Evolutionary conservation across 2,329 filamentous ascomycete species (phyloP), one percentile per base, ranked within the genome.

Genomic region (Fusarium pilosicola): DNA sequence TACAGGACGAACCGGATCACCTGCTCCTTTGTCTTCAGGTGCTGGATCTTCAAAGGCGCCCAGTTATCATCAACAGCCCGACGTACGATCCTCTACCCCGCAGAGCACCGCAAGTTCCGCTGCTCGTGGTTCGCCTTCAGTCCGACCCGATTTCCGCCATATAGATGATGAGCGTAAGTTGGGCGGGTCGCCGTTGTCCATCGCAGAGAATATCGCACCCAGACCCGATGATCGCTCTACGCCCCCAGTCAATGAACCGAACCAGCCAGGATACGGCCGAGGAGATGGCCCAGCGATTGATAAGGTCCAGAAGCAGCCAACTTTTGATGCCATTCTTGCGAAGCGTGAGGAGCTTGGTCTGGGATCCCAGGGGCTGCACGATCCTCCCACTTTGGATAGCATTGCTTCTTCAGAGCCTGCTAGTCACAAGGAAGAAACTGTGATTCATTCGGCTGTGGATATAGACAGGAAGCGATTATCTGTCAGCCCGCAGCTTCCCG

Each of bases 141-240:
- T 94, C 63, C 87, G 93, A 42, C 93, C 94, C 18, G 94, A 97
- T 74, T 92, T 95, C 80, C 92, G 89, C 77, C 89, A 92, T 11
- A 86, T 92, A 80, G 89, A 89, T 59, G 92, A 93, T 73, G 86
- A 89, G 73, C 83, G 87, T 42, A 85, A 86, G 63, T 89, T 89
- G 3, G 81, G 88, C 64, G 91, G 92, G 5, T 88, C 88, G 15
- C 83, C 86, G 26, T 84, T 88, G 58, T 88, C 89, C 10, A 90
- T 87, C 71, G 78, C 89, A 66, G 90, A 91, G 73, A 86, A 87
- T 28, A 78, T 80, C n/a, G 82, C 83, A 32, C 76, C 79, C 20
- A 76, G 76, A 54, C 82, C 82, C 42, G 79, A 80, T 54, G 73
- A 83, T 39, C 84, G 83, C 65, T 80, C 63, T 54, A 63, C 68